Percentiles rank a stretch among this genome's conserved stretches.
Evolutionary conservation across 768 basidiomycete genomes (phyloP).

Genomic region (Ramaria sp.): DNA sequence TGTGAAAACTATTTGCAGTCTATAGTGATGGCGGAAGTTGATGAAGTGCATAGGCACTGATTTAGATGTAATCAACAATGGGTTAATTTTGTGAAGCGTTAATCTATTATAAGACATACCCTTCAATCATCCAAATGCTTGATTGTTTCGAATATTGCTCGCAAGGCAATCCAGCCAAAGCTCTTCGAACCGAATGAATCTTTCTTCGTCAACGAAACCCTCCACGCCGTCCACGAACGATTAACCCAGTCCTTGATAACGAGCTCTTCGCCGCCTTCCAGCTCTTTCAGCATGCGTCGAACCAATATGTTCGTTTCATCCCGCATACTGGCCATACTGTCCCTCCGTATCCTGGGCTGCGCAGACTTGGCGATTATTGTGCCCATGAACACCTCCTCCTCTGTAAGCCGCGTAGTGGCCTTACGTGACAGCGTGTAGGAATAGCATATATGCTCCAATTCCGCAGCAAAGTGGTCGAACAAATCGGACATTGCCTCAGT

Average conservation of each 20-base stretch:
- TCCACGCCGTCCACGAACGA: conserved; percentile 48
- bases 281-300: conserved; percentile 34
- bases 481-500: conserved; percentile 8
- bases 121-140: conserved; percentile 12
- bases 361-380: conserved; percentile 56
- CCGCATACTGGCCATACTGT: conserved; percentile 44
- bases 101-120: no score
- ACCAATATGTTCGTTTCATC: conserved; percentile 47
- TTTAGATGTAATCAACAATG: no score
- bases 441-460: conserved; percentile 38
- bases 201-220: conserved; percentile 27
- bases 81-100: no score
- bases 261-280: conserved; percentile 37
- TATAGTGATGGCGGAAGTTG: no score
- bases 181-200: conserved; percentile 44
- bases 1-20: no score
- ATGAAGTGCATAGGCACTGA: no score
- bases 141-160: conserved; percentile 43
- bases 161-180: conserved; percentile 52
- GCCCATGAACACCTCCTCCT: conserved; percentile 56
- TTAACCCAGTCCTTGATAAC: conserved; percentile 30
- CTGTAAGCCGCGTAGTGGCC: conserved; percentile 35
- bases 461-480: conserved; percentile 30
- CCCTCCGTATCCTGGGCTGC: conserved; percentile 39
- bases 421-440: conserved; percentile 34